Evolutionary conservation across 208 protist genomes (phyloP).

Genomic region (Leishmania arabica): DNA sequence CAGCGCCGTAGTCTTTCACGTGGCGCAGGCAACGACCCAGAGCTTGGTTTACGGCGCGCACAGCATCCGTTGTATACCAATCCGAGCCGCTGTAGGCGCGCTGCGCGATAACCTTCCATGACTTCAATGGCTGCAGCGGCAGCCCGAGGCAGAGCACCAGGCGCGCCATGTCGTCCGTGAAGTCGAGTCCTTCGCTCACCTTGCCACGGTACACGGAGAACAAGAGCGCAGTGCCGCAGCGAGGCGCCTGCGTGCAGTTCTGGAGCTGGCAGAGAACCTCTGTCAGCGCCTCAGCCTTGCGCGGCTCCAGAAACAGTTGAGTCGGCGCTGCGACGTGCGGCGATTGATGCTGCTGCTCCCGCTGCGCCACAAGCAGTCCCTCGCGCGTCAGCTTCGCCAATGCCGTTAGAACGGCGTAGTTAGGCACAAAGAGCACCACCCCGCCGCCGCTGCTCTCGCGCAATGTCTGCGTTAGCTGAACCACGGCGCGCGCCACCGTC

Average conservation of each 20-base stretch:
- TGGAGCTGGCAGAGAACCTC: constrained; percentile 32
- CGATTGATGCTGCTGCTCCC: background rate
- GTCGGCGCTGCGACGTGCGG: background rate
- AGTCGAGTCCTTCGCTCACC: constrained; percentile 96
- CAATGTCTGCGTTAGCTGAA: constrained; percentile 49
- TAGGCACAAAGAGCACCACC: constrained; percentile 95
- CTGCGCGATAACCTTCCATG: constrained; percentile 63
- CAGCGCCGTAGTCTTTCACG: constrained; percentile 92
- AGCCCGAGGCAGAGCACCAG: constrained; percentile 95
- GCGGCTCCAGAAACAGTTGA: constrained; percentile 36
- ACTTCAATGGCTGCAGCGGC: constrained; percentile 69
- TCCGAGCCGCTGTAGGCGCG: constrained; percentile 63
- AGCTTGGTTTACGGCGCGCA: constrained; percentile 96
- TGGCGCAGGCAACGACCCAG: constrained; percentile 96
- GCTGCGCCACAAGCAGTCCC: constrained; percentile 11
- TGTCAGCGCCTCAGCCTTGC: constrained; percentile 29
- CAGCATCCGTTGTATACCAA: constrained; percentile 92
- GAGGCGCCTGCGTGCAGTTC: constrained; percentile 17
- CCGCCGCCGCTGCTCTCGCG: constrained; percentile 53
- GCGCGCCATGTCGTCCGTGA: constrained; percentile 92
- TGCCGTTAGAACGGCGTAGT: constrained; percentile 51
- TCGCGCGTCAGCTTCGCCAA: constrained; percentile 30
- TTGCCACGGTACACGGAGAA: constrained; percentile 96
- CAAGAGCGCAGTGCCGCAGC: constrained; percentile 26
- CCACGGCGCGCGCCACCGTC: constrained; percentile 40